Evolutionary conservation across 441 rosid genomes (phyloP), one percentile per base, ranked within the genome.

Genomic region (Biscutella laevigata): DNA sequence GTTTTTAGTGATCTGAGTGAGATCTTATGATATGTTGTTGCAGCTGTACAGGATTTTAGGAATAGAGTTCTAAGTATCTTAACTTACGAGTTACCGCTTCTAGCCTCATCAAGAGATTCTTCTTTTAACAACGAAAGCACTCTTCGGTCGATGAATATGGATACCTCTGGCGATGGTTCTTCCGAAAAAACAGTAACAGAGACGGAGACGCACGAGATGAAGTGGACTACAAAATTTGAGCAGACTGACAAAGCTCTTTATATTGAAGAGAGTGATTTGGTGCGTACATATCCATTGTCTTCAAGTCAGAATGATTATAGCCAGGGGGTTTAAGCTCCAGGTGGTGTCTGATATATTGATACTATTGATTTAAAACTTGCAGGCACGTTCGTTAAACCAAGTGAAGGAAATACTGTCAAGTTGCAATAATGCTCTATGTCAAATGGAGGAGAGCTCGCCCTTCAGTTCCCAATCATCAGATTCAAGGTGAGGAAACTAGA

Each of bases 1-100:
- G 41, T 40, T 43, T 20, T 27, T 16, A 25, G 24, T 50, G 16
- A 8, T 47, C 24, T 60, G 52, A 42, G 29, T 44, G 33, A 52
- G 46, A 66, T 37, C 51, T 33, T 66, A 22, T 69, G 57, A n/a
- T n/a, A 8, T 72, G 35, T 46, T 29, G 16, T 66, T 76, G 71
- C 87, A 91, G 98, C 91, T 61, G 72, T 88, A 68, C 73, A 77
- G 57, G 86, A 87, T 3, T 85, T 96, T 71, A 85, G 68, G 73
- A 85, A 73, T 61, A 80, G 86, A 74, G 98, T 88, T 37, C 74
- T 71, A 44, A 76, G 66, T 25, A 84, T 91, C 39, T 78, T 85
- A 62, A 59, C 73, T 6, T 76, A 87, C 1, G 96, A 91, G 47
- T 71, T 90, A 25, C 95, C 91, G 11, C 79, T 77, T 57, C 74